Evolutionary conservation across 495 filamentous ascomycete genomes (phyloP).

Genomic region (Halenospora varia): DNA sequence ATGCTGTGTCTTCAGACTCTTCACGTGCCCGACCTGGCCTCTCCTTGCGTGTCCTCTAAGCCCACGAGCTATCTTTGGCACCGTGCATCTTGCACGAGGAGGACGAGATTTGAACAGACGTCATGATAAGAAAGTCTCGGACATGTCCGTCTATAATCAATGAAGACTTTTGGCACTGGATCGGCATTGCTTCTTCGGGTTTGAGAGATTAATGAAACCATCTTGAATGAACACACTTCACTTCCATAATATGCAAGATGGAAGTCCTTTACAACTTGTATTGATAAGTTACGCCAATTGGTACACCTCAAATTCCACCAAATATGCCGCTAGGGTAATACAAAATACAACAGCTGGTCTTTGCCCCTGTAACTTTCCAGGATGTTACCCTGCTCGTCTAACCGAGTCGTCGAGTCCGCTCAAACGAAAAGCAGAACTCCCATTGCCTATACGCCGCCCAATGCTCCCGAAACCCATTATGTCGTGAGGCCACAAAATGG

Average conservation of each 20-base stretch:
- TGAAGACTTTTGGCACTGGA: too few species aligned
- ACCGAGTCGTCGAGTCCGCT: neutral
- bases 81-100: too few species aligned
- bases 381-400: neutral
- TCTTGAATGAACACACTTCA: neutral
- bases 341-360: neutral
- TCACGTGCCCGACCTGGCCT: too few species aligned
- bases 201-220: too few species aligned
- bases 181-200: too few species aligned
- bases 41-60: too few species aligned
- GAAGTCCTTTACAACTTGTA: too few species aligned
- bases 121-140: too few species aligned
- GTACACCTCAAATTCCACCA: neutral
- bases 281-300: neutral
- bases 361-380: neutral
- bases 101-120: too few species aligned
- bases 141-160: too few species aligned
- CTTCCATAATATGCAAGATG: too few species aligned
- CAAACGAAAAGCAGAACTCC: slow-evolving; percentile 2
- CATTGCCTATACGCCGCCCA: slow-evolving; percentile 14
- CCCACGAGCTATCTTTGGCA: too few species aligned
- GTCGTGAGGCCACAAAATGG: neutral
- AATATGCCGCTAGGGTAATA: neutral
- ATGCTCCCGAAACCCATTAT: slow-evolving; percentile 11
- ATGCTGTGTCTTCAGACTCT: neutral